Evolutionary conservation across 306 rosid species (phyloP).

Genomic region (Rosa rugosa): DNA sequence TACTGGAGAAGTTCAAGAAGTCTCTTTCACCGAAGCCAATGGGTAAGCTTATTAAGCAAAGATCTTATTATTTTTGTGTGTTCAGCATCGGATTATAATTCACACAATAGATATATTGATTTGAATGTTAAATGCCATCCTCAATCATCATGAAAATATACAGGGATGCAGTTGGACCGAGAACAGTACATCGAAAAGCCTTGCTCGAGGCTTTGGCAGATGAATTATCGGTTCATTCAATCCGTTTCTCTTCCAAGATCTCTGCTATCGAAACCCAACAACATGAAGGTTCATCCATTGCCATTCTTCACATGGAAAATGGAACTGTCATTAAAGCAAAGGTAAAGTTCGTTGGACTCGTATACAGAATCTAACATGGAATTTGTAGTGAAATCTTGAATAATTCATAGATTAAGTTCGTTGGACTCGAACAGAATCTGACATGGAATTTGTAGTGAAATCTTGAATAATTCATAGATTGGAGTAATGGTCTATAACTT

Average conservation of each 20-base stretch:
- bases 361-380: too few species aligned
- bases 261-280: too few species aligned
- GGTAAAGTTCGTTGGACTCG: too few species aligned
- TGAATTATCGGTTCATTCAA: conserved; percentile 14
- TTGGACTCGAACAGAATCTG: too few species aligned
- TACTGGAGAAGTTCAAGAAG: conserved; percentile 7
- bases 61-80: not conserved
- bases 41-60: not conserved
- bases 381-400: too few species aligned
- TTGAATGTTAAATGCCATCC: not conserved
- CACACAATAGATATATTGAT: not conserved
- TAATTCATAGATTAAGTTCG: too few species aligned
- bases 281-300: too few species aligned
- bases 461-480: too few species aligned
- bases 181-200: conserved; percentile 19
- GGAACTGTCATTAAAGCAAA: too few species aligned
- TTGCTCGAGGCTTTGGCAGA: conserved; percentile 25
- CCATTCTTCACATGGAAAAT: too few species aligned
- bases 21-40: not conserved
- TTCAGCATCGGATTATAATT: not conserved
- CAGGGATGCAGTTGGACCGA: not conserved
- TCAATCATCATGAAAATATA: not conserved
- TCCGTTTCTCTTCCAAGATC: conserved; percentile 24
- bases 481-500: too few species aligned
- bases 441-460: too few species aligned